Conservation (phyloP, 495 filamentous ascomycete genomes). For the Lophium mytilinum region DNA sequence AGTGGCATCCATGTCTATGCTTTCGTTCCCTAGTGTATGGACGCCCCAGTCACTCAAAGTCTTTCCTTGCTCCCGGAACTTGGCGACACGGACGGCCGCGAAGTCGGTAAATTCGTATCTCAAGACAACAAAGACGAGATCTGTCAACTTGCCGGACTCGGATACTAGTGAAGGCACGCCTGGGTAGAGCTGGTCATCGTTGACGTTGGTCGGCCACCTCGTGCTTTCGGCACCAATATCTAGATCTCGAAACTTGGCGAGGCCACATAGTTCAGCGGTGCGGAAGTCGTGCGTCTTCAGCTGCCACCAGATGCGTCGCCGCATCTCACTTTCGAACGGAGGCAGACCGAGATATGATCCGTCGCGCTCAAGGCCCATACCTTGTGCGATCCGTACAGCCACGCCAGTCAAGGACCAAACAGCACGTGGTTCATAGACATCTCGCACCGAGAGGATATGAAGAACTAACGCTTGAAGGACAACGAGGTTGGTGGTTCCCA, state of each 20-base stretch:
- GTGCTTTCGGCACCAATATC: constrained; percentile 8
- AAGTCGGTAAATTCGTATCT: constrained; percentile 17
- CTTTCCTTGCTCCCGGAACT: constrained; percentile 22
- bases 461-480: constrained; percentile 34
- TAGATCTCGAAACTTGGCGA: constrained; percentile 22
- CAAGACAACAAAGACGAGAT: constrained; percentile 7
- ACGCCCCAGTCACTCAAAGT: constrained; percentile 12
- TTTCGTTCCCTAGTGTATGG: background rate
- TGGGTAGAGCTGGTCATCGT: constrained; percentile 21
- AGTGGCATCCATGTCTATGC: constrained; percentile 12
- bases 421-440: constrained; percentile 32
- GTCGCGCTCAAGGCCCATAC: constrained; percentile 44
- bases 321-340: constrained; percentile 43
- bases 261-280: constrained; percentile 30
- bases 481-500: constrained; percentile 29
- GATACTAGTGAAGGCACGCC: constrained; percentile 5
- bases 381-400: constrained; percentile 41
- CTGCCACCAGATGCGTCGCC: constrained; percentile 43
- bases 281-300: constrained; percentile 36
- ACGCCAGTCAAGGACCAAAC: constrained; percentile 39
- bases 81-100: constrained; percentile 19
- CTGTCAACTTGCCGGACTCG: constrained; percentile 17
- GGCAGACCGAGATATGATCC: constrained; percentile 36
- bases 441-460: constrained; percentile 30
- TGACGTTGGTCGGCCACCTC: constrained; percentile 18